phyloP scores from a whole-genome alignment of 2,329 filamentous ascomycete species.

The Chrysosporium queenslandicum region DNA sequence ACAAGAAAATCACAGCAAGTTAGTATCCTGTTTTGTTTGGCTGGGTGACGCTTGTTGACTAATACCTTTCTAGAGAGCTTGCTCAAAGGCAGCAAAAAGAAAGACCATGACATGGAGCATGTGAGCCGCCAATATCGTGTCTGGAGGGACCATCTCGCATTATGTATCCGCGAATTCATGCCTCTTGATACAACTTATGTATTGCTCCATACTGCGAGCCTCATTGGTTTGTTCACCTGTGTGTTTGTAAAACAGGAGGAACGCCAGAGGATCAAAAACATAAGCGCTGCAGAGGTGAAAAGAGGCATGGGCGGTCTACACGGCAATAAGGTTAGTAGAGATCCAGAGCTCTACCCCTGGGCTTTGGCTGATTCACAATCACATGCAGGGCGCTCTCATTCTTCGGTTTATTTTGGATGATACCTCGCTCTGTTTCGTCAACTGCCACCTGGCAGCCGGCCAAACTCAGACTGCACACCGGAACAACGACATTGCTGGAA shows the following conservation, averaged over 20 bases:
- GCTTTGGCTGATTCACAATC: neutral
- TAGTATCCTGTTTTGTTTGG: constrained; percentile 25
- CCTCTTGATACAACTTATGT: constrained; percentile 67
- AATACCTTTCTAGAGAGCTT: constrained; percentile 54
- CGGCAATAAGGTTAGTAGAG: constrained; percentile 64
- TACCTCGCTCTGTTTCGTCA: constrained; percentile 88
- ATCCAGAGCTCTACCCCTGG: neutral
- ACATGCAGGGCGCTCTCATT: constrained; percentile 64
- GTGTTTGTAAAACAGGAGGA: constrained; percentile 82
- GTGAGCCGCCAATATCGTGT: constrained; percentile 97
- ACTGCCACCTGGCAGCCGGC: constrained; percentile 91
- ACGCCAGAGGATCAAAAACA: constrained; percentile 62
- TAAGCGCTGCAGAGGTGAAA: constrained; percentile 78
- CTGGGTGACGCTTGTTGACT: constrained; percentile 19
- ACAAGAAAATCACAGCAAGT: constrained; percentile 95
- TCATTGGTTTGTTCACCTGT: constrained; percentile 92
- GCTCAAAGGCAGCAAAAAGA: constrained; percentile 64
- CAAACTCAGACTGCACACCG: constrained; percentile 82
- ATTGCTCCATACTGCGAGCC: constrained; percentile 74
- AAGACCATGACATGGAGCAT: constrained; percentile 66
- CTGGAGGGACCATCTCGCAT: constrained; percentile 83
- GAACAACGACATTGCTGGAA: constrained; percentile 84
- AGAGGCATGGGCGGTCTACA: constrained; percentile 91
- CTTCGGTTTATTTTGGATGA: constrained; percentile 91
- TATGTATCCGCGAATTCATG: constrained; percentile 74